Conservation (phyloP, 495 filamentous ascomycete genomes). For the Hyaloscypha finlandica region DNA sequence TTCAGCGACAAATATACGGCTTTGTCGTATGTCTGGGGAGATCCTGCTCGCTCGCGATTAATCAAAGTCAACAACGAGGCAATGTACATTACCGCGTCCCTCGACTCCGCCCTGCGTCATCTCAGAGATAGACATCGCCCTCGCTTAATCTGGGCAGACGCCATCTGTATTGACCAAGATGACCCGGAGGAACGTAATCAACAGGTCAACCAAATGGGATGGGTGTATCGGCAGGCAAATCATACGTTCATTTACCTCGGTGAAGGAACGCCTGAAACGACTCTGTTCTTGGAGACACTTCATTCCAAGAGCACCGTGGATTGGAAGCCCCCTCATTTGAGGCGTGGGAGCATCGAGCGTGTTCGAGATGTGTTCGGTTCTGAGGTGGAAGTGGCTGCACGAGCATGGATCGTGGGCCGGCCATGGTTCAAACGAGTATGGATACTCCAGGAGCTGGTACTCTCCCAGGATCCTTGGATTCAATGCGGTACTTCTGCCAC, state of each 20-base stretch:
- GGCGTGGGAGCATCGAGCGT: neutral
- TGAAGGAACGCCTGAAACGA: constrained; percentile 3
- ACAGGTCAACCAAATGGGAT: constrained; percentile 3
- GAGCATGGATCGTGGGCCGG: neutral
- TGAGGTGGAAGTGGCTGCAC: neutral
- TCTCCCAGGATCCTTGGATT: constrained; percentile 4
- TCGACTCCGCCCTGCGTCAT: constrained; percentile 3
- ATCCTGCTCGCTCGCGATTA: neutral
- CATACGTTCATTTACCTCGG: constrained; percentile 1
- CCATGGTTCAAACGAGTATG: constrained; percentile 10
- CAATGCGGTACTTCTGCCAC: neutral
- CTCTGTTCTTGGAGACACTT: neutral
- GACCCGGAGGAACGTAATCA: constrained; percentile 1
- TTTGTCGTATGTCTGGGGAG: constrained; percentile 8
- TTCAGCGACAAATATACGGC: neutral
- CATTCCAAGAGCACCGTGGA: neutral
- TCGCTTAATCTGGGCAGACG: constrained; percentile 1
- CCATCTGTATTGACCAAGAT: constrained; percentile 1
- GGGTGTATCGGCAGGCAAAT: constrained; percentile 1
- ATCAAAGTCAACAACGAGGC: constrained; percentile 1
- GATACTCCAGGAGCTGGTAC: constrained; percentile 5
- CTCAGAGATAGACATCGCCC: constrained; percentile 1
- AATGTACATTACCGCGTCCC: neutral
- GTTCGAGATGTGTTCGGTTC: neutral
- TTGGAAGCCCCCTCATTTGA: neutral